These are phyloP conservation scores for Dictyostelium purpureum DNA, from an alignment of 78 protist species.

Conservation along the genomic window DNA sequence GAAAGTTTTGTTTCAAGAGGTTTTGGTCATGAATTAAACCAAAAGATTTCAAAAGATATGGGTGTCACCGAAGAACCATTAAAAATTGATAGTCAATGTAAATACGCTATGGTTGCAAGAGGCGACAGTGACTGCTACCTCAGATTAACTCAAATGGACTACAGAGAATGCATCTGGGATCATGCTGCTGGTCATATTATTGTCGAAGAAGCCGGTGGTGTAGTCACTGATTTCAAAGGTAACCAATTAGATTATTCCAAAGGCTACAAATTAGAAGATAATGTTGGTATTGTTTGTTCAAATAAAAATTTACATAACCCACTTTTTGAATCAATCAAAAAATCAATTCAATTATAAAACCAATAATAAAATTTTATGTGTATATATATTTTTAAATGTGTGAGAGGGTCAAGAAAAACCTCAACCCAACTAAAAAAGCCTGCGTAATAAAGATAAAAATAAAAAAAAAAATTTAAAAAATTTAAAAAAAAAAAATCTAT, in stretches of 20 bases:
- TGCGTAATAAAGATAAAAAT: no score
- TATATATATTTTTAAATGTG: no score
- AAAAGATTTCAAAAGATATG: slow-evolving; percentile 28
- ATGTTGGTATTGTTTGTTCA: slow-evolving; percentile 69
- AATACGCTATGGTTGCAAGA: slow-evolving; percentile 82
- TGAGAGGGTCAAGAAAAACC: no score
- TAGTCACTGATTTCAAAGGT: slow-evolving; percentile 56
- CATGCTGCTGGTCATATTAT: slow-evolving; percentile 77
- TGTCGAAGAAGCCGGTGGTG: slow-evolving; percentile 81
- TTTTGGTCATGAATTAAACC: slow-evolving; percentile 65
- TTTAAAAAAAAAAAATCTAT: no score
- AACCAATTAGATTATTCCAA: slow-evolving; percentile 34
- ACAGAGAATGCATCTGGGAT: slow-evolving; percentile 78
- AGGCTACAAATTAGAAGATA: slow-evolving; percentile 18
- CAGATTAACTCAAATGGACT: slow-evolving; percentile 49
- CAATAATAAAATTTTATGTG: no score
- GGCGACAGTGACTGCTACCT: slow-evolving; percentile 78
- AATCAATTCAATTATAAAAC: slow-evolving; percentile 69
- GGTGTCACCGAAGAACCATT: slow-evolving; percentile 46
- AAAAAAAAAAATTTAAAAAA: no score
- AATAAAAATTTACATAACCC: slow-evolving; percentile 8
- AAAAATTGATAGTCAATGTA: slow-evolving; percentile 82
- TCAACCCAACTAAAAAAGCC: no score
- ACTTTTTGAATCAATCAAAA: slow-evolving; percentile 12
- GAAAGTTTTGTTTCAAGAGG: slow-evolving; percentile 74